A percentile compares a stretch with the other conserved stretches of the same genome.
phyloP scores from a whole-genome alignment of 2,329 filamentous ascomycete species.

The Thielaviopsis populi region DNA sequence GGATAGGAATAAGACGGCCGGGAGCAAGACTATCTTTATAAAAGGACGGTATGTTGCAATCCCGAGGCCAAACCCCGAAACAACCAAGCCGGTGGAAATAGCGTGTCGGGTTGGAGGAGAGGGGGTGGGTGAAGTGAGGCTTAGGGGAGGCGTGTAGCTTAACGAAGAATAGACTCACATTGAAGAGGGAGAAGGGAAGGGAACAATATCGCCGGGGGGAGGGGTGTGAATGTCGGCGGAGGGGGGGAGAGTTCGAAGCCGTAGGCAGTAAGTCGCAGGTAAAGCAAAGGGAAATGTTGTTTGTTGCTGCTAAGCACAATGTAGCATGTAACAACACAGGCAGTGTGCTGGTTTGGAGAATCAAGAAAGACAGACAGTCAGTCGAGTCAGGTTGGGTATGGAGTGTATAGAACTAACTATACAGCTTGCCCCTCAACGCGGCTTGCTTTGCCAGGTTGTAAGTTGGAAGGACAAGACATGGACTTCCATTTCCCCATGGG shows the following conservation, averaged over 20 bases:
- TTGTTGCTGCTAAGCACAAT: not conserved
- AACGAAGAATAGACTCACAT: not conserved
- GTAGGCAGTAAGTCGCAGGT: not conserved
- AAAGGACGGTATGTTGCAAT: not conserved
- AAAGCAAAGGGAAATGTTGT: not conserved
- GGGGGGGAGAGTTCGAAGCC: not conserved
- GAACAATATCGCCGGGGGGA: too few relatives aligned
- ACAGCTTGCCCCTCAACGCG: not conserved
- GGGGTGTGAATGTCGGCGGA: not conserved
- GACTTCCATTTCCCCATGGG: conserved; percentile 9
- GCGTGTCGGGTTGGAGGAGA: not conserved
- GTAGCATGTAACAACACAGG: not conserved
- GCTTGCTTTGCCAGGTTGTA: not conserved
- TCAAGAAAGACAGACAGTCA: not conserved
- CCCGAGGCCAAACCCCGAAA: not conserved
- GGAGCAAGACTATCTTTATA: conserved; percentile 2
- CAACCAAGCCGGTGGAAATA: not conserved
- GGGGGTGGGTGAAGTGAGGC: not conserved
- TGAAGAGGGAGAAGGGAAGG: not conserved
- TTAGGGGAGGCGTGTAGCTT: not conserved
- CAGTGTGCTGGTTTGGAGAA: not conserved
- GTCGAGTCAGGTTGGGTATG: too few relatives aligned
- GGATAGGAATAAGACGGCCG: not conserved
- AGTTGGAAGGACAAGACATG: not conserved
- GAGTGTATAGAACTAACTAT: not conserved